These are phyloP conservation scores for Phytophthora litchii DNA, from an alignment of 352 stramenopile species.

Conservation along the genomic window DNA sequence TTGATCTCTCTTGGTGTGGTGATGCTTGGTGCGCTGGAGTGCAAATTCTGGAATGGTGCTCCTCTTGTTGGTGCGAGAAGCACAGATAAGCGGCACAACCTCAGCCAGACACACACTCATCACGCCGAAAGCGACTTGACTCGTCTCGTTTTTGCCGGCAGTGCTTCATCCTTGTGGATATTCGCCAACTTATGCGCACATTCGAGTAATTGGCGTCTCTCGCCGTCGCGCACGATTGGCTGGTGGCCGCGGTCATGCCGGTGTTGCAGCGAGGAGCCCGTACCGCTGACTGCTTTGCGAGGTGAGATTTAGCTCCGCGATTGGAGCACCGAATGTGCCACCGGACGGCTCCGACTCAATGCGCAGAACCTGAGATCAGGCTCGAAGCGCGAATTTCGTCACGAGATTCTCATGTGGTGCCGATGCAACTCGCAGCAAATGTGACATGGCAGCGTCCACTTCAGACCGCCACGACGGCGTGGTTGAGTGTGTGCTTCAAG, in stretches of 20 bases:
- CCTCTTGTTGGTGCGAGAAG: background rate
- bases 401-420: slow-evolving; percentile 1
- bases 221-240: background rate
- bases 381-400: slow-evolving; percentile 9
- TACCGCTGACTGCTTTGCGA: slow-evolving; percentile 14
- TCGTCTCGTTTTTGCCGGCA: slow-evolving; percentile 24
- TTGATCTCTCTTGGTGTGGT: background rate
- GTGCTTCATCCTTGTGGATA: slow-evolving; percentile 23
- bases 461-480: slow-evolving; percentile 11
- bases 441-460: slow-evolving; percentile 16
- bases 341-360: slow-evolving; percentile 9
- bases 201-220: slow-evolving; percentile 22
- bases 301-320: slow-evolving; percentile 11
- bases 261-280: slow-evolving; percentile 15
- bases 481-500: slow-evolving; percentile 17
- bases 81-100: slow-evolving; percentile 15
- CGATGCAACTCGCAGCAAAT: slow-evolving; percentile 14
- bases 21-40: slow-evolving; percentile 14
- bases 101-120: slow-evolving; percentile 24
- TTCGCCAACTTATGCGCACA: slow-evolving; percentile 17
- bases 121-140: slow-evolving; percentile 8
- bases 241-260: slow-evolving; percentile 11
- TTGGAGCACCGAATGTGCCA: slow-evolving; percentile 20
- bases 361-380: background rate
- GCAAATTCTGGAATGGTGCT: slow-evolving; percentile 30